These are phyloP conservation scores for Monosporozyma servazzii DNA, from an alignment of 805 yeast genomes.

Conservation along the genomic window DNA sequence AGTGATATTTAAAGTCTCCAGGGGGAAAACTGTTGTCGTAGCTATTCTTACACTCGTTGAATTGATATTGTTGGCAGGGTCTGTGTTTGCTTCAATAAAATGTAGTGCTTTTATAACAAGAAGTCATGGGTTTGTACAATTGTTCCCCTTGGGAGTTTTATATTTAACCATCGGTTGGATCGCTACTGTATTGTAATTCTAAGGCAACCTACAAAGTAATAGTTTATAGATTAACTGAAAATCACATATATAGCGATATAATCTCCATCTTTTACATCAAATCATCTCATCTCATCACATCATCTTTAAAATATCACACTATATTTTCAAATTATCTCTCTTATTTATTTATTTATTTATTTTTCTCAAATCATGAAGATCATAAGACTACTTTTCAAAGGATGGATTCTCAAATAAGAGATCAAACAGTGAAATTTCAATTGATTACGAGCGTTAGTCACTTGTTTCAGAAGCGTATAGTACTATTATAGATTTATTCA, in stretches of 20 bases:
- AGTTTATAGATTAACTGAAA: neutral
- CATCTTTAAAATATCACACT: neutral
- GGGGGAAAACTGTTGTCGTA: neutral
- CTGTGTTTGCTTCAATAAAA: neutral
- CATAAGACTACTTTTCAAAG: too few species aligned
- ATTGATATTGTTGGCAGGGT: constrained; percentile 10
- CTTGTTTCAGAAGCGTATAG: too few species aligned
- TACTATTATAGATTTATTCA: too few species aligned
- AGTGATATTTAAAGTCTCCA: constrained; percentile 10
- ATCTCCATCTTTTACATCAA: neutral
- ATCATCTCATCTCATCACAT: neutral
- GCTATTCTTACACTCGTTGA: constrained; percentile 9
- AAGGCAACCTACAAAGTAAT: neutral
- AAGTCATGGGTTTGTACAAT: constrained; percentile 16
- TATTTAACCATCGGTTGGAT: constrained; percentile 22
- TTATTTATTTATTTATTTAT: too few species aligned
- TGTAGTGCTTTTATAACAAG: constrained; percentile 16
- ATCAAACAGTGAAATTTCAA: too few species aligned
- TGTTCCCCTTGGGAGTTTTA: constrained; percentile 22
- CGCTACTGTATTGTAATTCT: neutral
- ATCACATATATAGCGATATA: too few species aligned
- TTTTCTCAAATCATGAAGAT: too few species aligned
- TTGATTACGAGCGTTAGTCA: too few species aligned
- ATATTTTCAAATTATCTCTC: too few species aligned
- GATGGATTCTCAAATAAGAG: too few species aligned